Conservation (phyloP, 257 asterid species). For the Eucommia ulmoides region DNA sequence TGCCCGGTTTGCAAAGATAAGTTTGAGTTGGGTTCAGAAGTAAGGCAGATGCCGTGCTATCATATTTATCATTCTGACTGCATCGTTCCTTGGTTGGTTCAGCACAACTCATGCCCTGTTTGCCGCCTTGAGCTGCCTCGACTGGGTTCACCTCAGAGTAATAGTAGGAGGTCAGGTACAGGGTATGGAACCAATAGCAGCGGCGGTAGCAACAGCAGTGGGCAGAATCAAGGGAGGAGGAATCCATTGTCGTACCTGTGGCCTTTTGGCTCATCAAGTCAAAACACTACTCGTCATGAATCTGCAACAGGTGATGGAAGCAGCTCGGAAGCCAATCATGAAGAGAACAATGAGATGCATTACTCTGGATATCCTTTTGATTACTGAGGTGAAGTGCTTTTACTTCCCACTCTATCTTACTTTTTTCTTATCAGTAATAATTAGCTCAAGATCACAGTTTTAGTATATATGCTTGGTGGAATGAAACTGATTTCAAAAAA, state of each 20-base stretch:
- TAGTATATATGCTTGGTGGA: no score
- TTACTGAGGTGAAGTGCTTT: no score
- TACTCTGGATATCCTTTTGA: no score
- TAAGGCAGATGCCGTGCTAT: slow-evolving; percentile 43
- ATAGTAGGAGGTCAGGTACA: slow-evolving; percentile 22
- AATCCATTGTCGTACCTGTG: slow-evolving; percentile 70
- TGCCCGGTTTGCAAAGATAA: slow-evolving; percentile 54
- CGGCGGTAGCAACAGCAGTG: slow-evolving; percentile 26
- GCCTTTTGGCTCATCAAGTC: slow-evolving; percentile 51
- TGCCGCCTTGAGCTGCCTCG: slow-evolving; percentile 42
- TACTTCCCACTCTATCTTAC: no score
- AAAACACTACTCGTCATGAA: no score
- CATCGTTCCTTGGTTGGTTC: slow-evolving; percentile 43
- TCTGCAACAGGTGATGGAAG: no score
- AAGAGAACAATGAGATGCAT: no score
- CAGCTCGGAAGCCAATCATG: no score
- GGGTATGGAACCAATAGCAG: slow-evolving; percentile 19
- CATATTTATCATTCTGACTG: slow-evolving; percentile 50
- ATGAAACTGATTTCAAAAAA: no score
- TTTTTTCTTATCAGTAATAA: no score
- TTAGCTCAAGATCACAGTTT: no score
- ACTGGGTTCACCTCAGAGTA: slow-evolving; percentile 20
- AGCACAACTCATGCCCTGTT: slow-evolving; percentile 55
- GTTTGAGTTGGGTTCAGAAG: slow-evolving; percentile 32
- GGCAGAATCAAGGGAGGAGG: slow-evolving; percentile 59